Percentiles rank a stretch among this genome's conserved stretches.
Evolutionary conservation across 2,329 filamentous ascomycete genomes (phyloP).

Genomic region (Meredithiella fracta): DNA sequence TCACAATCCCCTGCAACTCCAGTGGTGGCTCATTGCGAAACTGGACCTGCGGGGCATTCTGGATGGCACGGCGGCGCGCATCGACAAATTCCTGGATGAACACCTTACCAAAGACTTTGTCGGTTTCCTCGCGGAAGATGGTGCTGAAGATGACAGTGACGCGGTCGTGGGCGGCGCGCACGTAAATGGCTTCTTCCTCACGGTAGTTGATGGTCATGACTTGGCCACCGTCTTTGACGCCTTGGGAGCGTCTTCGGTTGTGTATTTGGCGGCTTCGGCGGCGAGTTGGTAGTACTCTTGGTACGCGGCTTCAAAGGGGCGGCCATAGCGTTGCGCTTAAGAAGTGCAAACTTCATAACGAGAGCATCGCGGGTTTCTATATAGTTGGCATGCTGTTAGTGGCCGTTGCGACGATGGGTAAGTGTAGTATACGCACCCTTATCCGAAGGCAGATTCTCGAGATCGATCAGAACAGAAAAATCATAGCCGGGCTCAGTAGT

Average conservation of each 20-base stretch:
- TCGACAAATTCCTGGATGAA: slow-evolving; percentile 99
- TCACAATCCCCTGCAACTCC: slow-evolving; percentile 73
- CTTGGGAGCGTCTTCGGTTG: slow-evolving; percentile 82
- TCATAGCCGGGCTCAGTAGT: slow-evolving; percentile 81
- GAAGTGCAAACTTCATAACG: slow-evolving; percentile 67
- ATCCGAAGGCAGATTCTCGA: slow-evolving; percentile 69
- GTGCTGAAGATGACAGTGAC: slow-evolving; percentile 99
- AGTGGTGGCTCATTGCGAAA: slow-evolving; percentile 90
- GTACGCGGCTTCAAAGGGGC: slow-evolving; percentile 93
- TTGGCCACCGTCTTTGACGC: slow-evolving; percentile 72
- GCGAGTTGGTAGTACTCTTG: slow-evolving; percentile 75
- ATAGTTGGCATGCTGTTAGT: not conserved
- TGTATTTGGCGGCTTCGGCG: slow-evolving; percentile 83
- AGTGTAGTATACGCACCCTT: slow-evolving; percentile 37
- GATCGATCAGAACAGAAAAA: slow-evolving; percentile 81
- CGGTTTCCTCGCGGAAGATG: slow-evolving; percentile 93
- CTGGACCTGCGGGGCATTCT: slow-evolving; percentile 94
- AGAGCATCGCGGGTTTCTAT: slow-evolving; percentile 72
- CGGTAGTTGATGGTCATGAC: slow-evolving; percentile 96
- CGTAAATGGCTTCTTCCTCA: slow-evolving; percentile 96
- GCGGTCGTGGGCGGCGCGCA: slow-evolving; percentile 92
- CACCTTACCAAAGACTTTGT: slow-evolving; percentile 92
- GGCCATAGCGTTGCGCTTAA: slow-evolving; percentile 98
- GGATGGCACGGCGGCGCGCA: slow-evolving; percentile 81
- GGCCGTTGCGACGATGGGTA: not conserved